Evolutionary conservation across 352 stramenopile species (phyloP).

Genomic region (Pythium rishiriense): DNA sequence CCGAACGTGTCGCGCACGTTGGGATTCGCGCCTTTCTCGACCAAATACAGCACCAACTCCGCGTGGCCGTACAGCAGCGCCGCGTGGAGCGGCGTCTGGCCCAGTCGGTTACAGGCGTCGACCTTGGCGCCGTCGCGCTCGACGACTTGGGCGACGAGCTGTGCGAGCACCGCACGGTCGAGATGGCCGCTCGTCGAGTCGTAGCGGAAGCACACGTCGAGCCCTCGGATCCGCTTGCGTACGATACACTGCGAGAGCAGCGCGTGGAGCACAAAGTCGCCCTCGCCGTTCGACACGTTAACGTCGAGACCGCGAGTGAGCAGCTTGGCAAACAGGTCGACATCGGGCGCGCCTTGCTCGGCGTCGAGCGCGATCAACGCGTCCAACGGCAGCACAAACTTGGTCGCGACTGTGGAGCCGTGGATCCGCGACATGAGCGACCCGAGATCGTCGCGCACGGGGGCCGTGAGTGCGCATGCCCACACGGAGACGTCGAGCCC

Average conservation of each 20-base stretch:
- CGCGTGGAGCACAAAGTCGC: conserved; percentile 66
- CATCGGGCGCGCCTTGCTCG: conserved; percentile 34
- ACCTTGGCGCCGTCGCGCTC: conserved; percentile 41
- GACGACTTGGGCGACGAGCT: conserved; percentile 36
- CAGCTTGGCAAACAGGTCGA: conserved; percentile 36
- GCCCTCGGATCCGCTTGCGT: conserved; percentile 47
- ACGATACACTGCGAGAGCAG: conserved; percentile 55
- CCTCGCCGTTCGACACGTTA: conserved; percentile 59
- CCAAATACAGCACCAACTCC: conserved; percentile 37
- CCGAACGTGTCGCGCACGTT: conserved; percentile 58
- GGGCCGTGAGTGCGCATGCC: conserved; percentile 48
- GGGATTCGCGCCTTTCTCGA: conserved; percentile 52
- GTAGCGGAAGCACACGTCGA: conserved; percentile 64
- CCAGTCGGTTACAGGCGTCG: conserved; percentile 59
- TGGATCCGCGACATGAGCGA: conserved; percentile 23
- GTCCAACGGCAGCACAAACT: conserved; percentile 18
- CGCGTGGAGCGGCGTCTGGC: conserved; percentile 67
- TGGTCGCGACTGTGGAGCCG: conserved; percentile 20
- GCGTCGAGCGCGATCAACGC: conserved; percentile 37
- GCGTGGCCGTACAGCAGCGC: conserved; percentile 65
- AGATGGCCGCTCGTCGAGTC: conserved; percentile 32
- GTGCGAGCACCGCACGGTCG: conserved; percentile 18
- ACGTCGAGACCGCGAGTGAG: conserved; percentile 36
- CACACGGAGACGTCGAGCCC: conserved; percentile 54
- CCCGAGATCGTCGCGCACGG: conserved; percentile 20